Percentiles rank a stretch among this genome's conserved stretches.
Evolutionary conservation across 495 filamentous ascomycete species (phyloP).

Genomic region (Lophium mytilinum): DNA sequence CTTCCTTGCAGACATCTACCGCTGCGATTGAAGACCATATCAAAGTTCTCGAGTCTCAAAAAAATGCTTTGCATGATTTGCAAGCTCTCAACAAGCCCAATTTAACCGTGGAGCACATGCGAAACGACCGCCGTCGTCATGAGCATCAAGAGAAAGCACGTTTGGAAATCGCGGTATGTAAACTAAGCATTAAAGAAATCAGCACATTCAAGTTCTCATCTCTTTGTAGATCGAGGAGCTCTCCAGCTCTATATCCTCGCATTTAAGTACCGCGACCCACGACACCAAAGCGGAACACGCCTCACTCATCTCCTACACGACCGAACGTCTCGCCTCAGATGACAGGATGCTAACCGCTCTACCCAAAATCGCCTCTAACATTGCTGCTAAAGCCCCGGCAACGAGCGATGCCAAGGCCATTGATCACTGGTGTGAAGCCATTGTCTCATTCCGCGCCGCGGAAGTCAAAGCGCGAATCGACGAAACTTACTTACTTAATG

Average conservation of each 20-base stretch:
- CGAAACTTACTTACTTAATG: conserved; percentile 3
- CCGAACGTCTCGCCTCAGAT: conserved; percentile 29
- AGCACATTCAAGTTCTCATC: background rate
- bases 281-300: conserved; percentile 16
- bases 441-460: conserved; percentile 23
- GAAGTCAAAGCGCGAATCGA: conserved; percentile 30
- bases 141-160: conserved; percentile 27
- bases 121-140: conserved; percentile 19
- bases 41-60: conserved; percentile 30
- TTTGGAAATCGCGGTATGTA: conserved; percentile 25
- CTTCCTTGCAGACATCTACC: conserved; percentile 29
- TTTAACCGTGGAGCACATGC: conserved; percentile 15
- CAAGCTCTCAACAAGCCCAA: conserved; percentile 23
- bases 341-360: conserved; percentile 30
- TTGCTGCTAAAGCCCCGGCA: conserved; percentile 5
- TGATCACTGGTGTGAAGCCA: conserved; percentile 29
- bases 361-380: conserved; percentile 28
- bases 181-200: background rate
- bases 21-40: conserved; percentile 32
- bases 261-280: conserved; percentile 13
- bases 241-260: conserved; percentile 16
- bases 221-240: conserved; percentile 24
- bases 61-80: conserved; percentile 26
- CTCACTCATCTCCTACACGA: conserved; percentile 11
- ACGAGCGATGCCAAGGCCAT: conserved; percentile 17